phyloP scores from a whole-genome alignment of 2,329 filamentous ascomycete genomes.

The Ophiostoma ips region DNA sequence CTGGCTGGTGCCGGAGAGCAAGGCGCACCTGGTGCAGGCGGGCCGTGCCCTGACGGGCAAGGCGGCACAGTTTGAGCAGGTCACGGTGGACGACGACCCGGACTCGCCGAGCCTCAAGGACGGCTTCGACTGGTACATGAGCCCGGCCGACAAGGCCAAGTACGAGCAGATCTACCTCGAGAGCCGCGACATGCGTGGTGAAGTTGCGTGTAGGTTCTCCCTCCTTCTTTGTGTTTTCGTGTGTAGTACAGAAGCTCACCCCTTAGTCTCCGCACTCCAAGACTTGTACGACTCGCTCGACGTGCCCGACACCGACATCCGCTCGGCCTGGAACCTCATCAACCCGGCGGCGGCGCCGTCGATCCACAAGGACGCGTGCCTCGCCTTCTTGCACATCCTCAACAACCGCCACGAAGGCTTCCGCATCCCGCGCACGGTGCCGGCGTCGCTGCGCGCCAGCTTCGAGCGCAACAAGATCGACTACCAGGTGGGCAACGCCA shows the following conservation, averaged over 20 bases:
- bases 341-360: slow-evolving; percentile 73
- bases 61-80: slow-evolving; percentile 69
- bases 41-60: slow-evolving; percentile 64
- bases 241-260: background rate
- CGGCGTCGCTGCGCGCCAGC: slow-evolving; percentile 74
- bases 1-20: slow-evolving; percentile 94
- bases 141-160: slow-evolving; percentile 74
- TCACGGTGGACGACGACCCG: slow-evolving; percentile 56
- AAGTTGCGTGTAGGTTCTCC: slow-evolving; percentile 41
- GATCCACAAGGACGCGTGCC: slow-evolving; percentile 87
- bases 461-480: slow-evolving; percentile 96
- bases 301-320: slow-evolving; percentile 63
- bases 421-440: slow-evolving; percentile 82
- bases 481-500: slow-evolving; percentile 75
- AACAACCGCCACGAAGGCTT: slow-evolving; percentile 92
- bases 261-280: slow-evolving; percentile 50
- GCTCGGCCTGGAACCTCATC: slow-evolving; percentile 92
- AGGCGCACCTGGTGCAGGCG: slow-evolving; percentile 79
- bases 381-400: slow-evolving; percentile 92
- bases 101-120: slow-evolving; percentile 79
- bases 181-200: slow-evolving; percentile 75
- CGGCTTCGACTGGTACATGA: slow-evolving; percentile 99
- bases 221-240: background rate
- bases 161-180: slow-evolving; percentile 97
- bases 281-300: slow-evolving; percentile 74